Evolutionary conservation across 2,329 filamentous ascomycete genomes (phyloP), one percentile per base, ranked within the genome.

Genomic region (Coniochaeta prunicola): DNA sequence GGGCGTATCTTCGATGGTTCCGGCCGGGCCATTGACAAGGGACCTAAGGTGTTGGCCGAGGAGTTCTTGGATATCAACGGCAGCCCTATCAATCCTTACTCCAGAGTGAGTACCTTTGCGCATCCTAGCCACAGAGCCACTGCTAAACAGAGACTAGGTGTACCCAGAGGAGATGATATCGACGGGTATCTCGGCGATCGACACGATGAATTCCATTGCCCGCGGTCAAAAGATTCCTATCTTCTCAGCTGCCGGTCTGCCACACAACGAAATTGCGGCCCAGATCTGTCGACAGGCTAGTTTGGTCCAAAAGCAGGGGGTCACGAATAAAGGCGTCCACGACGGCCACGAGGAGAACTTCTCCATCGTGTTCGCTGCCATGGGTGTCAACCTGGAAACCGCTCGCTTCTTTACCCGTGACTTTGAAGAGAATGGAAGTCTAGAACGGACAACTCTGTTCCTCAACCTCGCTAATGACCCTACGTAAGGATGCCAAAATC

Each of bases 101-200:
- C 92, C 62, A 87, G 94, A 81, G 93, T 96, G 83, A 68, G 85
- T 30, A 4, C 7, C 45, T 15, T 8, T 15, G 12, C 10, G n/a
- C 13, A 21, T 59, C 26, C 50, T 59, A 56, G 60, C 13, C 36
- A 28, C 9, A 21, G 15, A 38, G 24, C n/a, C 4, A 7, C 13
- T 40, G 19, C 15, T 26, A 3, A 36, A 19, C 13, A 65, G 69
- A 58, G 61, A 62, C 45, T 64, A 96, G 91, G 91, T 96, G 67
- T 99, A 99, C 73, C 94, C 94, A 70, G 94, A 99, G 80, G 96
- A 99, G 79, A 99, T 99, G 93, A 97, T 99, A 70, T 94, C 93
- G 36, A 99, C 94, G 54, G 94, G 94, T 86, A 99, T 99, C 75
- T 97, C 93, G 63, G 92, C 94, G 71, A 97, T 99, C 70, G 93